Evolutionary conservation across 108 stramenopile species (phyloP).

Genomic region (Epithemia pelagica): DNA sequence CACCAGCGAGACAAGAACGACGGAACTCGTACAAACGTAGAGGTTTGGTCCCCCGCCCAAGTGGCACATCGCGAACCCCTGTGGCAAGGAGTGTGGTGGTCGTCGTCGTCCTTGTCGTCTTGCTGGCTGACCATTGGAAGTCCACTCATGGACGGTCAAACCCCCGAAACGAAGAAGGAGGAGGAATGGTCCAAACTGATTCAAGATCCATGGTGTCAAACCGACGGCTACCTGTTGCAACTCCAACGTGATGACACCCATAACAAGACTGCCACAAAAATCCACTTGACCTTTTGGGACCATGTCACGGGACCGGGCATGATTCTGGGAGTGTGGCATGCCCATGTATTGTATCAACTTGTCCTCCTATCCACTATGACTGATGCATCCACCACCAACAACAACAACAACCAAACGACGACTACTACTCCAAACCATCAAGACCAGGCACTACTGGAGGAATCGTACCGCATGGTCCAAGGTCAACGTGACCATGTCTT

Average conservation of each 20-base stretch:
- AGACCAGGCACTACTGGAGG: not conserved
- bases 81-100: not conserved
- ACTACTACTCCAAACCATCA: not conserved
- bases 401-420: not conserved
- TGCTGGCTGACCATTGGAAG: slow-evolving; percentile 57
- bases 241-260: not conserved
- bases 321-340: slow-evolving; percentile 65
- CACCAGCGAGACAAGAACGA: too few relatives aligned
- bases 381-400: not conserved
- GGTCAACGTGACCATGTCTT: not conserved
- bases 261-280: not conserved
- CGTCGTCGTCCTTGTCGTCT: slow-evolving; percentile 19
- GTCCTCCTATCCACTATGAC: not conserved
- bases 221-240: not conserved
- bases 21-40: slow-evolving; percentile 30
- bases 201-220: not conserved
- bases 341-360: slow-evolving; percentile 23
- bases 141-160: slow-evolving; percentile 17
- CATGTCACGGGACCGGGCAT: slow-evolving; percentile 46
- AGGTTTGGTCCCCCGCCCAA: slow-evolving; percentile 37
- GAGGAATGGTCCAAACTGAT: not conserved
- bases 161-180: not conserved
- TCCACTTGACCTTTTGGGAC: slow-evolving; percentile 40
- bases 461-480: not conserved
- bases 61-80: slow-evolving; percentile 56